Evolutionary conservation across 2,329 filamentous ascomycete species (phyloP).

Genomic region (Penicillium sp.): DNA sequence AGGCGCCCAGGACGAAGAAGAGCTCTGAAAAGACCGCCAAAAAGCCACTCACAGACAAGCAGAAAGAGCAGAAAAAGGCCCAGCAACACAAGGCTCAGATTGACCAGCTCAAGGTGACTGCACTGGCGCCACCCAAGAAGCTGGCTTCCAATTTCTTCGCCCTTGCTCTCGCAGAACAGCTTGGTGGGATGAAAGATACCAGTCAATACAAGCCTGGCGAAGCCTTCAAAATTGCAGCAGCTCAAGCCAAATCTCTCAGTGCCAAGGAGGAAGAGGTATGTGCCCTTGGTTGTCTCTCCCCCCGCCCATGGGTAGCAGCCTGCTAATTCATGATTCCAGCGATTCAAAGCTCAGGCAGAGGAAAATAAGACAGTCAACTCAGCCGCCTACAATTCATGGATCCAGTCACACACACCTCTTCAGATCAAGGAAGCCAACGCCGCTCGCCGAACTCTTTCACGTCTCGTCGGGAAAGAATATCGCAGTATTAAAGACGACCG

Average conservation of each 20-base stretch:
- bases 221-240: conserved; percentile 19
- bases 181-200: conserved; percentile 9
- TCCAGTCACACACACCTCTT: conserved; percentile 54
- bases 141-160: conserved; percentile 28
- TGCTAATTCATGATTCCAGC: conserved; percentile 41
- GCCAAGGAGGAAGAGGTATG: conserved; percentile 27
- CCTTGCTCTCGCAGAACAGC: conserved; percentile 25
- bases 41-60: conserved; percentile 31
- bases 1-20: conserved; percentile 7
- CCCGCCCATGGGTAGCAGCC: background rate
- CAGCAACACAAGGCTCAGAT: conserved; percentile 32
- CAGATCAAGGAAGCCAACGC: conserved; percentile 60
- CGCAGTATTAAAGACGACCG: conserved; percentile 55
- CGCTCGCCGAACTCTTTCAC: conserved; percentile 49
- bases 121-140: conserved; percentile 37
- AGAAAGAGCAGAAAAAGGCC: conserved; percentile 31
- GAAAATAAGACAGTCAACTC: conserved; percentile 47
- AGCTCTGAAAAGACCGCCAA: conserved; percentile 21
- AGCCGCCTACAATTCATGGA: conserved; percentile 53
- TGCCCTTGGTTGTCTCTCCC: background rate
- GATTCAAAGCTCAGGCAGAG: conserved; percentile 53
- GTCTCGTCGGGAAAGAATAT: conserved; percentile 22
- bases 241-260: conserved; percentile 17
- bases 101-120: conserved; percentile 36
- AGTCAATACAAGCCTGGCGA: conserved; percentile 10